Evolutionary conservation across 2,329 filamentous ascomycete genomes (phyloP).

Genomic region (Sporothrix protearum): DNA sequence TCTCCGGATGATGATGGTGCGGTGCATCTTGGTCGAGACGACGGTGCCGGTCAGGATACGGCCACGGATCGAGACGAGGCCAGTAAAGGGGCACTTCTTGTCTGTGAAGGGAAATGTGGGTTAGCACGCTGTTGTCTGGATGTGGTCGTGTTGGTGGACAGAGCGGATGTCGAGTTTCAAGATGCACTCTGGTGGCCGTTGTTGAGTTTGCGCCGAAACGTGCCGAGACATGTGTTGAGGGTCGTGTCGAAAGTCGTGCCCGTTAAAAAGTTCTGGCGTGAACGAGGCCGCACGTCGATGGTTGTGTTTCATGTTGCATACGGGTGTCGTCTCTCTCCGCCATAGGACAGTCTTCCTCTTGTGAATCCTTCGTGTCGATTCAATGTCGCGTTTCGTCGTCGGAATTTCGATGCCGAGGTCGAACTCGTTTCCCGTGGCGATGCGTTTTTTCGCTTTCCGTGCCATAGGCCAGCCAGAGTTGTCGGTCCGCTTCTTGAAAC

Average conservation of each 20-base stretch:
- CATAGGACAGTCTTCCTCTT: neutral
- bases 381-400: neutral
- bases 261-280: neutral
- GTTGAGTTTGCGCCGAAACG: neutral
- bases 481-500: neutral
- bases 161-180: neutral
- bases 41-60: slow-evolving; percentile 99
- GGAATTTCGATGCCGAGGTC: neutral
- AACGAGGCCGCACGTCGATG: neutral
- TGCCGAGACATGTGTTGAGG: too few species aligned
- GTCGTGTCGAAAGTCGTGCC: neutral
- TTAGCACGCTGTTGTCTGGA: neutral
- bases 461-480: neutral
- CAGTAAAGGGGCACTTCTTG: slow-evolving; percentile 99
- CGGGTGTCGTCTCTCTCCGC: neutral
- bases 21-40: slow-evolving; percentile 99
- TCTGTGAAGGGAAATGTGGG: slow-evolving; percentile 53
- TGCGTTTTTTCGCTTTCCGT: neutral
- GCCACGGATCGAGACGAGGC: slow-evolving; percentile 98
- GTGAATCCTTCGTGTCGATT: neutral
- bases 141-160: neutral
- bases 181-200: neutral
- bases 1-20: slow-evolving; percentile 97
- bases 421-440: neutral
- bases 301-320: neutral